Evolutionary conservation across 306 rosid species (phyloP), one percentile per base, ranked within the genome.

Genomic region (Quillaja saponaria): DNA sequence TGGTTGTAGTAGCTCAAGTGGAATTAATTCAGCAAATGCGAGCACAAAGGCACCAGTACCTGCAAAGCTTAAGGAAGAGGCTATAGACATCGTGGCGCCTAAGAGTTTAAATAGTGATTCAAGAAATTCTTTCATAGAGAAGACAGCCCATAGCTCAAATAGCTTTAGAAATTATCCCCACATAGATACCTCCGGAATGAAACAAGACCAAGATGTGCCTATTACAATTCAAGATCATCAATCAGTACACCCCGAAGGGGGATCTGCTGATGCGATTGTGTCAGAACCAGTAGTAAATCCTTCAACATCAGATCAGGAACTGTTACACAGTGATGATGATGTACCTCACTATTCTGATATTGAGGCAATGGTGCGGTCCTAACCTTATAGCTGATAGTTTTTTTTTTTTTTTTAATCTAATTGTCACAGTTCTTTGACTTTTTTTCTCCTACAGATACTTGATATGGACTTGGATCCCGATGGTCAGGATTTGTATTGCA

Each of bases 391-490:
- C 61, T 48, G 44, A 67, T 62, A 31, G 38, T 61, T 67, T 55
- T 64, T 46, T 19, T 50, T 49, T 69, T 39, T 13, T 20, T 63
- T 47, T 66, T 63, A 61, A 51, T 42, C 19, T 33, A 53, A 42
- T 46, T 56, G 50, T 44, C 16, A 14, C 44, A 48, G 14, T 38
- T 59, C 46, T 51, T 64, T 40, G 33, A 49, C 38, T 10, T 58
- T 39, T 42, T 37, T 51, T 58, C 61, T 70, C 55, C 63, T 70
- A 69, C 88, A 94, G 99, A 72, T 94, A 72, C 96, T 89, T 85
- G 96, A 90, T 69, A 87, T 80, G 99, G 99, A 94, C 71, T 82
- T 94, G 82, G 95, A 85, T 71, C 96, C 95, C 45, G 87, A 83
- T 80, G 96, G 78, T 64, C 86, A 73, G 28, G 88, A 85, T 69